Conservation (phyloP, 2,329 filamentous ascomycete species). For the Chaetomium olivaceum region DNA sequence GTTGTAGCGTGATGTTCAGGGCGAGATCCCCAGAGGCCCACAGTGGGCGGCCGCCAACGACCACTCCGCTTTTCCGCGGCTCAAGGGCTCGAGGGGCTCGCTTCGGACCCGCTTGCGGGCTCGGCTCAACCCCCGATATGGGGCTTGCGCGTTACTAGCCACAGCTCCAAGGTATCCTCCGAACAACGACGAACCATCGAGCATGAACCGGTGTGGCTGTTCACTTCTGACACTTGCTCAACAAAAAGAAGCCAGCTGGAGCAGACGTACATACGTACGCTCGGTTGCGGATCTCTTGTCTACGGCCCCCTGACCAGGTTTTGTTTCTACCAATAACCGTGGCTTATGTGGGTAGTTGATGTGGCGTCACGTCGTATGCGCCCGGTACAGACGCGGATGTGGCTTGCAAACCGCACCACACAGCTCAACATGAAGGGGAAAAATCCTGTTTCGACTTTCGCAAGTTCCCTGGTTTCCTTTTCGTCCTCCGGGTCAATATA, state of each 20-base stretch:
- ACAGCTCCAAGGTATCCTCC: not conserved
- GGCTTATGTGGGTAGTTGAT: not conserved
- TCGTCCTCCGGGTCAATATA: not conserved
- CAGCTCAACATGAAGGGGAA: not conserved
- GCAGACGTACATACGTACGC: constrained; percentile 1
- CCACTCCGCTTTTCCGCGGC: constrained; percentile 6
- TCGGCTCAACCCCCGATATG: not conserved
- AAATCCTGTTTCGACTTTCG: not conserved
- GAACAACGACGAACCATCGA: not conserved
- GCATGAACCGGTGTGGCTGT: constrained; percentile 12
- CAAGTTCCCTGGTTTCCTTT: not conserved
- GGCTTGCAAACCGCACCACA: not conserved
- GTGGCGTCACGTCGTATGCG: not conserved
- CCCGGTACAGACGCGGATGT: not conserved
- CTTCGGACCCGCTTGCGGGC: not conserved
- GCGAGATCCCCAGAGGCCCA: not conserved
- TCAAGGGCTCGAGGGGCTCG: no score
- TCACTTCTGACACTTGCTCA: not conserved
- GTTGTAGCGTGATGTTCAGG: not conserved
- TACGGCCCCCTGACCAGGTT: not conserved
- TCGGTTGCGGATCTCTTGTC: not conserved
- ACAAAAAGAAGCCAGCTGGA: constrained; percentile 6
- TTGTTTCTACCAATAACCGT: not conserved
- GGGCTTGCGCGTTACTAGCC: constrained; percentile 6
- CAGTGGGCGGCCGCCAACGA: not conserved